Evolutionary conservation across 1,284 basidiomycete genomes (phyloP), one percentile per base, ranked within the genome.

Genomic region (Psilocybe mexicana): DNA sequence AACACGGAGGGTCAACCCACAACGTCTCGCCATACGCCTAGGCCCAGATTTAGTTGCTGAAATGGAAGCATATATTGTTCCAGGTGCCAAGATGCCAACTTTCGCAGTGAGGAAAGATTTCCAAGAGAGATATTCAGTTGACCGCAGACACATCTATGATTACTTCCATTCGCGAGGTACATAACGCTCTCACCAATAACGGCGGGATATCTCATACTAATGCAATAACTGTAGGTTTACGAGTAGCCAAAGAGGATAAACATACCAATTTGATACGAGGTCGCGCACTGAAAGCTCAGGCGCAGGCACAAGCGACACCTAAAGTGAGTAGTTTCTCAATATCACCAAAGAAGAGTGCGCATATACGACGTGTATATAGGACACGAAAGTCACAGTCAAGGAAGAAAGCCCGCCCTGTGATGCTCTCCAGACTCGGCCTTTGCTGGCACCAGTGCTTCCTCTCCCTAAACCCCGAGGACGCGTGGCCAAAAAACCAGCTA

Each of bases 61-160:
- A 66, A 80, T 90, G 72, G 86, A 90, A 65, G 81, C 80, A 28
- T 74, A 82, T 54, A 85, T 90, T 51, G 69, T 77, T 52, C 83
- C 85, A n/a, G 87, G 87, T 44, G 83, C 81, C 48, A 83, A 82
- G 61, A 90, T 90, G 87, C 87, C 88, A 11, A 79, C 82, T 10
- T 90, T 88, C 65, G 76, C 81, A n/a, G 74, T 84, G 51, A 79
- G 88, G 57, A 86, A 86, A 63, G 81, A 80, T 61, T 79, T 90
- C 33, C 88, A 90, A 69, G 79, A 82, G 65, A 80, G 83, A 51
- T 87, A 86, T 68, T 78, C 76, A 58, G 84, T 88, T 55, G 87
- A 90, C 67, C 76, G 88, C 61, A 75, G 88, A 62, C 87, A 88
- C 62, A 83, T 90, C 62, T 90, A 90, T 66, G 88, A 90, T 68